These are phyloP conservation scores for Phytophthora sojae DNA, from an alignment of 352 stramenopile species.

Conservation along the genomic window DNA sequence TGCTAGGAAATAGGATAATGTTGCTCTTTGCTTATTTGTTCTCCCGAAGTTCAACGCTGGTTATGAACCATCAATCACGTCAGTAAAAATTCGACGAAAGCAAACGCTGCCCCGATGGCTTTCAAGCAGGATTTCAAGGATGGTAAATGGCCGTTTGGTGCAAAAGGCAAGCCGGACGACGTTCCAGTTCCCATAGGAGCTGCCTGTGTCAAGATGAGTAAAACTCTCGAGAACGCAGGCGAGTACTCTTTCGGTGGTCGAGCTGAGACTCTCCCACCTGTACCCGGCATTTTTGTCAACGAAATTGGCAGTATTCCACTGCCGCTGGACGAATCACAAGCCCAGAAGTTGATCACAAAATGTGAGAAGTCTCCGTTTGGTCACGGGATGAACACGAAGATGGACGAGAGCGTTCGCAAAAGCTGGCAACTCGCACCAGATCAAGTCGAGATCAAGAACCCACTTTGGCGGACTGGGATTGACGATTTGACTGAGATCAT, in stretches of 20 bases:
- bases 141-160: conserved; percentile 3
- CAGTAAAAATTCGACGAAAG: too few relatives aligned
- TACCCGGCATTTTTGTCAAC: conserved; percentile 6
- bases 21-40: too few relatives aligned
- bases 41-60: too few relatives aligned
- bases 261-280: not conserved
- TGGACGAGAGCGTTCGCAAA: too few relatives aligned
- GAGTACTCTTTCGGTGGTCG: conserved; percentile 15
- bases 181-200: not conserved
- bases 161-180: not conserved
- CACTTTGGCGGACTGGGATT: not conserved
- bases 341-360: conserved; percentile 3
- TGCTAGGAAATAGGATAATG: too few relatives aligned
- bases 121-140: not conserved
- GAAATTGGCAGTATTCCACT: conserved; percentile 11
- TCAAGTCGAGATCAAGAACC: not conserved
- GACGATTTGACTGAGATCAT: conserved; percentile 5
- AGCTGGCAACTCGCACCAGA: not conserved
- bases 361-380: conserved; percentile 33
- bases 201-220: conserved; percentile 7
- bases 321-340: conserved; percentile 3
- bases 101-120: not conserved
- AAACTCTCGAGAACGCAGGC: not conserved
- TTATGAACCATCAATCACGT: too few relatives aligned
- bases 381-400: not conserved